Evolutionary conservation across 2,329 filamentous ascomycete species (phyloP), one percentile per base, ranked within the genome.

Genomic region (Hymenoscyphus repandus): DNA sequence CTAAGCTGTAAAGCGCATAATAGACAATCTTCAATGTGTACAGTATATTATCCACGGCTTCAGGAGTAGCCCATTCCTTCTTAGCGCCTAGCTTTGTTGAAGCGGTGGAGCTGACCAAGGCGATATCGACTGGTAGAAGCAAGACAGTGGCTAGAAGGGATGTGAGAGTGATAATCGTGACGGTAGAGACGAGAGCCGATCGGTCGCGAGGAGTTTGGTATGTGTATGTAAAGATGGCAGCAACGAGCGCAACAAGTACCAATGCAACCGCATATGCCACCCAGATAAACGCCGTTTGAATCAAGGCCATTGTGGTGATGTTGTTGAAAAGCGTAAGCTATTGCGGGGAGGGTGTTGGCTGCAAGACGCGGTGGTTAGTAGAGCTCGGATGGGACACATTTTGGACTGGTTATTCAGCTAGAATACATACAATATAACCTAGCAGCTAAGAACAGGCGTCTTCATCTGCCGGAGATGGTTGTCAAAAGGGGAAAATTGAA

Each of bases 261-360:
- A 97, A 77, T 49, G 88, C 91, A 53, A 92, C 80, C 54, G 86
- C 89, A 69, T 97, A 99, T 48, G 91, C 82, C 55, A 93, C 84
- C 93, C 93, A 99, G 69, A 97, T 97, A 59, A 97, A 78, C 65
- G 88, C 89, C 49, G 86, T 87, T 68, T 95, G 90, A 56, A 96
- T 81, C 66, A 93, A 75, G 64, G 65, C 64, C 66, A 68, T 56
- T 60, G 47, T 52, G 38, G 51, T 18, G 47, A 27, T 33, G 30
- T 39, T 11, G 37, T 27, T 27, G 22, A 27, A 7, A 4, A 27
- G 7, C 22, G 22, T 7, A 27, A 27, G 7, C 4, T 27, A 27
- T 27, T 27, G 22, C 22, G 22, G 22, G 22, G 22, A 27, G 7
- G 22, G 22, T 27, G 22, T 27, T 27, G 22, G 4, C 22, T 27